Percentiles rank a stretch among this genome's conserved stretches.
These are phyloP conservation scores for Heliocybe sulcata DNA, from an alignment of 1,284 basidiomycete species.

Conservation along the genomic window DNA sequence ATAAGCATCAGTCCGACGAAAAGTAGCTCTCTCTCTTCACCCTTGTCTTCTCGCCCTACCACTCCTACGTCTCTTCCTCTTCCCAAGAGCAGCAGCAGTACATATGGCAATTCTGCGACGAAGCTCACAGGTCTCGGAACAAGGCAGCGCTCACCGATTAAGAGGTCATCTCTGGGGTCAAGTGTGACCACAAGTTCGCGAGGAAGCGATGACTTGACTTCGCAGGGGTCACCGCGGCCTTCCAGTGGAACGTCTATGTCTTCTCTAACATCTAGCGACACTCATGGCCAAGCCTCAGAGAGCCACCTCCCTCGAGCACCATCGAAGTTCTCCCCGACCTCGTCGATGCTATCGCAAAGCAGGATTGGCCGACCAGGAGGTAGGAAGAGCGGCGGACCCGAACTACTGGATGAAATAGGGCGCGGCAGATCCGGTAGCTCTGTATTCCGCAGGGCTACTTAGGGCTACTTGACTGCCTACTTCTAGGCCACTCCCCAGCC, in stretches of 20 bases:
- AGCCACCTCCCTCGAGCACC: constrained; percentile 37
- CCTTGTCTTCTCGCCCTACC: constrained; percentile 55
- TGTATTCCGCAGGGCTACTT: not conserved
- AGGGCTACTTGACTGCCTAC: not conserved
- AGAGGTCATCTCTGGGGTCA: constrained; percentile 54
- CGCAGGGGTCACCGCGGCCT: constrained; percentile 25
- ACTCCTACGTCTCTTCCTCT: constrained; percentile 71
- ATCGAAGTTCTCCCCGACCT: constrained; percentile 29
- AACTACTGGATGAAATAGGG: constrained; percentile 5
- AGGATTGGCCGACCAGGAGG: constrained; percentile 57
- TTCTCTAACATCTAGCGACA: constrained; percentile 3
- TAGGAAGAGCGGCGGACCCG: constrained; percentile 39
- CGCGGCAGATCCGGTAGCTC: constrained; percentile 1
- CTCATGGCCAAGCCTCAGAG: constrained; percentile 14
- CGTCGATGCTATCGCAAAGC: constrained; percentile 41
- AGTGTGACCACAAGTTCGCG: constrained; percentile 17
- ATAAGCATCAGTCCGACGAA: constrained; percentile 46
- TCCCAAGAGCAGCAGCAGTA: constrained; percentile 43
- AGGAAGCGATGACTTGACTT: constrained; percentile 19
- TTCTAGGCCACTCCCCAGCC: not conserved
- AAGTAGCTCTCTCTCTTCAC: constrained; percentile 57
- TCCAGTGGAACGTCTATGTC: constrained; percentile 17
- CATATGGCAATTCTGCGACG: constrained; percentile 40
- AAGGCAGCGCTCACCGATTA: constrained; percentile 35
- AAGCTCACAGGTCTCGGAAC: constrained; percentile 45